phyloP scores from a whole-genome alignment of 75 land plant genomes.

The Chamaecyparis obtusa region DNA sequence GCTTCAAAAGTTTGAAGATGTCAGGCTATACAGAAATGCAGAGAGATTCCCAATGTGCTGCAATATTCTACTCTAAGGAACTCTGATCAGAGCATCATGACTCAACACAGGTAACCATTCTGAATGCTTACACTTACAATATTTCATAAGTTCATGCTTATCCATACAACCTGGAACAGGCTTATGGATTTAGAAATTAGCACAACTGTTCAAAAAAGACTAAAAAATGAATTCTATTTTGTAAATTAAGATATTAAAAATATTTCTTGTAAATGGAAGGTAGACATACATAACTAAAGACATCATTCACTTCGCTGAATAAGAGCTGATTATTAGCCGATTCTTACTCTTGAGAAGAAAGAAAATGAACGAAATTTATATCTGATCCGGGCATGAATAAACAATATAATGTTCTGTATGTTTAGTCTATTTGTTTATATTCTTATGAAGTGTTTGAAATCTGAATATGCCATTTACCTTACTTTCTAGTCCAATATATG shows the following conservation, averaged over 20 bases:
- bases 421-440: neutral
- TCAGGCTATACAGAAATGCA: too few relatives aligned
- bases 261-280: neutral
- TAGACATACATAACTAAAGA: neutral
- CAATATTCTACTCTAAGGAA: neutral
- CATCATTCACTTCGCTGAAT: neutral
- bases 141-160: neutral
- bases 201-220: neutral
- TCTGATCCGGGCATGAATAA: neutral
- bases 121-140: neutral
- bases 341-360: neutral
- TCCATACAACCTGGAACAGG: neutral
- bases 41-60: neutral
- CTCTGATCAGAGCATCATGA: neutral
- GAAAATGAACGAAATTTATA: neutral
- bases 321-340: neutral
- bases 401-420: neutral
- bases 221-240: neutral
- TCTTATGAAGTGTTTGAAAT: neutral
- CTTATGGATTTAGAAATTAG: neutral
- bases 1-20: neutral
- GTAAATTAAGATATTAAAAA: neutral
- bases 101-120: neutral
- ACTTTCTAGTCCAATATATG: slow-evolving; percentile 12
- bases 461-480: neutral